Base-by-base conservation (phyloP, 1,284 basidiomycete genomes). In the Cutaneotrichosporon sp. region DNA sequence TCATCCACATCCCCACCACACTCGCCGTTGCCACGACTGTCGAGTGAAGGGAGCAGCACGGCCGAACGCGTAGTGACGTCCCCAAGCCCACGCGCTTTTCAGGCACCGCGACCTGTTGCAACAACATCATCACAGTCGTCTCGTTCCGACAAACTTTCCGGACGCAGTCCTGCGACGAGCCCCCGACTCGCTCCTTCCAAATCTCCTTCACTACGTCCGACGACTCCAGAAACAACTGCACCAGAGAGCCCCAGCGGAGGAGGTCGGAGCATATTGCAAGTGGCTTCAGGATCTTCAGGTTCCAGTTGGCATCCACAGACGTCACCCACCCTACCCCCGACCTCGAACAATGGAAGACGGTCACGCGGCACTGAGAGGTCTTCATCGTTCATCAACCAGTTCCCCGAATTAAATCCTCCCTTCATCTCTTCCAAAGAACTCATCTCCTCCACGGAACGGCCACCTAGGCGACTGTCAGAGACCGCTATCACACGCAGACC, bases 391-490 rank as follows among this genome's bases (percentile, higher is more conserved):
- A 41, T 46, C 38, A 51, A 33, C 38, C 49, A 51, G 39, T 51
- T 55, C 29, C 34, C 54, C 12, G 54, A 55, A 32, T 39, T 55
- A n/a, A 33, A 38, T 3, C 54, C 54, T 1, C 54, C 54, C 4
- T 55, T 51, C 38, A 55, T 55, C 39, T 51, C 54, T 26, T 44
- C 39, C 17, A 41, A 46, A 8, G 53, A 55, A 27, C 54, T 51
- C 32, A 4, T 10, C 37, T 11, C 25, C 12, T 17, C 46, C 1
- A 19, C 38, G 4, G 24, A 14, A 25, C 24, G 19, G 8, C 11
- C 34, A 3, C 16, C 56, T 0, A 22, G 56, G 10, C 45, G 56
- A 1, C 27, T 51, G 8, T 58, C 56, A 5, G 56, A 58, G 25
- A 54, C 56, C 2, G 55, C 55, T 11, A 31, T 54, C 14, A 31